Evolutionary conservation across 108 stramenopile genomes (phyloP), one percentile per base, ranked within the genome.

Genomic region (Phaeodactylum tricornutum): DNA sequence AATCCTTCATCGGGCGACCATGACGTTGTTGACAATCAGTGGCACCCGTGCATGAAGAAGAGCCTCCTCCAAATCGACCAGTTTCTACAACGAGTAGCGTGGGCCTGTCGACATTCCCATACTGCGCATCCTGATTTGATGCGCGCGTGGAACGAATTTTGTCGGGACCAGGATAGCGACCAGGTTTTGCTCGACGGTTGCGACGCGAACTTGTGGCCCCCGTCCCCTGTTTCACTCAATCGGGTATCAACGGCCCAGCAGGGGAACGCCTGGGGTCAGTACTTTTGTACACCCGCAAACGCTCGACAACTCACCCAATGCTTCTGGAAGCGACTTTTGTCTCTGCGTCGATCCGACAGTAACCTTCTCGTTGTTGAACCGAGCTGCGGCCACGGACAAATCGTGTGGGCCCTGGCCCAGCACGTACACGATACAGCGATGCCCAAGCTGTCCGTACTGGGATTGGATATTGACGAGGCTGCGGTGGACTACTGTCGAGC

Each of bases 31-130:
- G 41, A 24, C 17, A 40, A 29, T 15, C 29, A 61, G 1, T 71
- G 32, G 48, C 51, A 59, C 22, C 32, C 44, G 15, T 53, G 35
- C 4, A 72, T 72, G 71, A 72, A 57, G 31, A 72, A 72, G 32
- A 61, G 48, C n/a, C 12, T 72, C 11, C 43, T 23, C 6, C 61
- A 54, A 12, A n/a, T 72, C n/a, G 71, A 72, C 46, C 51, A 39
- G 9, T 65, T 66, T 50, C 40, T 72, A 5, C 43, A 53, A 26
- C 14, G 8, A 14, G 2, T 40, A 20, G 11, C 36, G n/a, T n/a
- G n/a, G n/a, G n/a, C n/a, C n/a, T n/a, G n/a, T n/a, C n/a, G n/a
- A n/a, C n/a, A n/a, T n/a, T n/a, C n/a, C 33, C 16, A 15, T 14
- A 15, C 43, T 26, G 5, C 39, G 21, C 39, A 14, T 4, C 14